Base-by-base conservation (phyloP, 352 stramenopile genomes). In the Globisporangium cylindrosporum region DNA sequence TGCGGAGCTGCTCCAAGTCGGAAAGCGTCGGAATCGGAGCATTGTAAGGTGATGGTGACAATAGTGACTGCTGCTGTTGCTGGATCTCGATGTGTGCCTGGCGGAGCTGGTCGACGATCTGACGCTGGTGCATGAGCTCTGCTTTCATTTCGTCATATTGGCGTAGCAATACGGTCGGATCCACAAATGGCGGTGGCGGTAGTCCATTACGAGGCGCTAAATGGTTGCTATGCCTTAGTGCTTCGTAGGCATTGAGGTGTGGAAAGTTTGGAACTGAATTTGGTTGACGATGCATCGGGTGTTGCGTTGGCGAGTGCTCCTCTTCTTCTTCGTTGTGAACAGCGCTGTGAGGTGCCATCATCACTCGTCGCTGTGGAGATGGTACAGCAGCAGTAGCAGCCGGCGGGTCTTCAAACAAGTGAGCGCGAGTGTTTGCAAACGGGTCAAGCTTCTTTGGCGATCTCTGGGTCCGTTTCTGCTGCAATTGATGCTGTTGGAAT, bases 71-170 rank as follows among this genome's bases (percentile, higher is more conserved):
- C 36, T 84, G 71, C 41, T 84, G 73, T 41, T 81, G 75, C 51
- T 89, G 79, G 7, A 88, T 71, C 56, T 86, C 75, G 0, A 36
- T 69, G 51, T 88, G 77, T 5, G 78, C 72, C 62, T 80, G 71
- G 0, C 63, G 72, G 29, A 90, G 77, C 46, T 89, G 77, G 22
- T 90, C 73, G 3, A 90, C 79, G 15, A 90, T 63, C 43, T 87
- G 75, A 4, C 81, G 77, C 43, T 90, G 82, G 15, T 63, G 66
- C 15, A 66, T 63, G 4, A 90, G 73, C 59, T 90, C 82, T 36
- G 80, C 69, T 3, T 72, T 73, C 64, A 90, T 82, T 56, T 86
- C 74, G 46, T 88, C 71, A 56, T 90, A 90, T 67, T 89, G 78
- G 1, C 72, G 77, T 27, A 79, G 66, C 25, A 90, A 67, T 24